Evolutionary conservation across 177 flowering plant genomes (phyloP).

Genomic region (Telopea speciosissima): DNA sequence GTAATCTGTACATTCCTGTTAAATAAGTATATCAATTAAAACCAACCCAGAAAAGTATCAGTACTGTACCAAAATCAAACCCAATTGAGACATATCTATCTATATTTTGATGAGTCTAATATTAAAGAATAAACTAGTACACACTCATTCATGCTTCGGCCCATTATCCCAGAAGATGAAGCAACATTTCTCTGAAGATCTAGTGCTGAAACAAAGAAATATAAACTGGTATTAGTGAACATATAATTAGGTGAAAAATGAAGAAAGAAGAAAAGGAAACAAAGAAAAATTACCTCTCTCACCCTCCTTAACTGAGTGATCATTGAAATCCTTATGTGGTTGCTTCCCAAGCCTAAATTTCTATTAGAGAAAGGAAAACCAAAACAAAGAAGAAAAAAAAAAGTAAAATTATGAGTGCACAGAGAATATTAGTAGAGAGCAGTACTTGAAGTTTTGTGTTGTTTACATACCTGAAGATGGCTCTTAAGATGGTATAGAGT

Average conservation of each 20-base stretch:
- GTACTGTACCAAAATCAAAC: too few relatives aligned
- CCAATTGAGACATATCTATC: neutral
- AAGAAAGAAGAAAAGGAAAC: conserved; percentile 4
- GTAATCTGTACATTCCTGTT: conserved; percentile 48
- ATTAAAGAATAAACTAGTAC: conserved; percentile 17
- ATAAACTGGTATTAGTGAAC: neutral
- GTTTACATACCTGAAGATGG: conserved; percentile 76
- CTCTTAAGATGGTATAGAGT: conserved; percentile 99
- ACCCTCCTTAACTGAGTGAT: conserved; percentile 85
- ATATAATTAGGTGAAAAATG: neutral
- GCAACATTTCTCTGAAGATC: conserved; percentile 74
- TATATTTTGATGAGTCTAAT: too few relatives aligned
- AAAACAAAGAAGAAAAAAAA: neutral
- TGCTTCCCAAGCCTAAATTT: conserved; percentile 99
- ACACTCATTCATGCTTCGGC: conserved; percentile 77
- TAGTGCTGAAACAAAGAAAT: conserved; percentile 37
- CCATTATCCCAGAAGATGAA: conserved; percentile 68
- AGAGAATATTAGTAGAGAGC: neutral
- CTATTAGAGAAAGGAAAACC: conserved; percentile 25
- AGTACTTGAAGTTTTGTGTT: neutral
- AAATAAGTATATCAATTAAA: conserved; percentile 5
- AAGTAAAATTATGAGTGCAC: neutral
- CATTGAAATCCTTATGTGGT: conserved; percentile 95
- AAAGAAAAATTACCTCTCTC: conserved; percentile 29
- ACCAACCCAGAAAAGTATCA: too few relatives aligned